Conservation (phyloP, 768 basidiomycete genomes). For the Coprinellus micaceus region DNA sequence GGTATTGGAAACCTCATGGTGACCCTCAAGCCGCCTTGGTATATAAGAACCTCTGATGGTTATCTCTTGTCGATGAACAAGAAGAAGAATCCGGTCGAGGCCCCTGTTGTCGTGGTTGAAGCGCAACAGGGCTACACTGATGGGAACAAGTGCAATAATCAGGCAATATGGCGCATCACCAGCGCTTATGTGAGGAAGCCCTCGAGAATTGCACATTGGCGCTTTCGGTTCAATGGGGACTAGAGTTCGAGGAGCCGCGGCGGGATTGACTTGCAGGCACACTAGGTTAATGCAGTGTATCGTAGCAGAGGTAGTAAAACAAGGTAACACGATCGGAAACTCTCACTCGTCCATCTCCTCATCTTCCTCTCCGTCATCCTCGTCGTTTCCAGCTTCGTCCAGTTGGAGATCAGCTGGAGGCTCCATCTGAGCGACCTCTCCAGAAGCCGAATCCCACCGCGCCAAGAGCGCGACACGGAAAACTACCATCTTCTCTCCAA, state of each 20-base stretch:
- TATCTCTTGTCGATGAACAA: not conserved
- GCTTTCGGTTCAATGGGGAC: no score
- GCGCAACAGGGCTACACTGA: no score
- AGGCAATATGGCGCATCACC: no score
- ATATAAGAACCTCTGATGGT: not conserved
- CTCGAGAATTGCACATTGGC: no score
- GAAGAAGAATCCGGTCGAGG: not conserved
- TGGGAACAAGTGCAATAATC: no score
- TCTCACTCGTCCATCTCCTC: constrained; percentile 52
- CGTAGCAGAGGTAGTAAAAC: constrained; percentile 7
- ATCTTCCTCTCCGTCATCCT: constrained; percentile 33
- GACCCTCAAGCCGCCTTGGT: not conserved
- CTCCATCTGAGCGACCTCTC: constrained; percentile 59
- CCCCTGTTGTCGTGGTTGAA: no score
- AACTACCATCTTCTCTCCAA: constrained; percentile 84
- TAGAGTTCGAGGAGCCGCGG: no score
- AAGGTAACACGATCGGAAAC: not conserved
- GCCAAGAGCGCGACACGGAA: constrained; percentile 72
- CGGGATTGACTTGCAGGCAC: no score
- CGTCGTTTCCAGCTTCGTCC: constrained; percentile 29
- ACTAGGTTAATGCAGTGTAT: no score
- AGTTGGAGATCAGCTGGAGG: constrained; percentile 38
- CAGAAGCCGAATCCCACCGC: constrained; percentile 68
- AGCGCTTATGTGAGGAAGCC: no score
- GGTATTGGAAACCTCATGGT: constrained; percentile 53